phyloP scores from a whole-genome alignment of 1,284 basidiomycete genomes.

The Puccinia polysora region DNA sequence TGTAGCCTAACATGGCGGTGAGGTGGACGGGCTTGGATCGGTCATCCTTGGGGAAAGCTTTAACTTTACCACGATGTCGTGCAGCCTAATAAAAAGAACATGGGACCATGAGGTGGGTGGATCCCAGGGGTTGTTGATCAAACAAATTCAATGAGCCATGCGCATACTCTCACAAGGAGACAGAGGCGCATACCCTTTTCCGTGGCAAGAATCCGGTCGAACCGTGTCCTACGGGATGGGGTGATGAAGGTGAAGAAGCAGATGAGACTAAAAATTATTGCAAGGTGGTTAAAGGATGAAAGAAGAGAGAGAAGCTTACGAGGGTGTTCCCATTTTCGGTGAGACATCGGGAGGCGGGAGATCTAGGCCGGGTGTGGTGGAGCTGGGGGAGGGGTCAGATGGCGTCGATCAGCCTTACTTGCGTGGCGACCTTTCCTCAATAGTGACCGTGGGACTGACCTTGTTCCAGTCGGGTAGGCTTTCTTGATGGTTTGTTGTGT shows the following conservation, averaged over 20 bases:
- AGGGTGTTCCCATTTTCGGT: conserved; percentile 51
- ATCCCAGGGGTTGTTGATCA: conserved; percentile 14
- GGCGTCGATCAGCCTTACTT: no score
- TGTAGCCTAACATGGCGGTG: conserved; percentile 98
- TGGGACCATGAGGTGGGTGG: not conserved
- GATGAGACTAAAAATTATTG: no score
- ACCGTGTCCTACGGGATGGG: conserved; percentile 45
- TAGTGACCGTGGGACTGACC: not conserved
- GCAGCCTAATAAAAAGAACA: conserved; percentile 62
- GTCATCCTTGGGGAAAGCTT: conserved; percentile 99
- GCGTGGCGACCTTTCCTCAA: no score
- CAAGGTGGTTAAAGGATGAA: no score
- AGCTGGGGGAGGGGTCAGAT: not conserved
- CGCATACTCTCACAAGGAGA: conserved; percentile 44
- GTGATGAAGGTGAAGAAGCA: no score
- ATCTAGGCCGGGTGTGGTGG: not conserved
- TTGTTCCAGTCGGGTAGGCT: not conserved
- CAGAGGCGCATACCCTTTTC: conserved; percentile 58
- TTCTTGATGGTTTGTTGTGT: not conserved
- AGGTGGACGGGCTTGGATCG: conserved; percentile 98
- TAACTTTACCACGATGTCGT: conserved; percentile 94
- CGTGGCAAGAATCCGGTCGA: conserved; percentile 62
- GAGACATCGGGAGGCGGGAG: conserved; percentile 46
- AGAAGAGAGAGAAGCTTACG: conserved; percentile 38
- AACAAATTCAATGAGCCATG: conserved; percentile 27